These are phyloP conservation scores for Chrysanthemum makinoi DNA, from an alignment of 129 eudicot species.

Conservation along the genomic window DNA sequence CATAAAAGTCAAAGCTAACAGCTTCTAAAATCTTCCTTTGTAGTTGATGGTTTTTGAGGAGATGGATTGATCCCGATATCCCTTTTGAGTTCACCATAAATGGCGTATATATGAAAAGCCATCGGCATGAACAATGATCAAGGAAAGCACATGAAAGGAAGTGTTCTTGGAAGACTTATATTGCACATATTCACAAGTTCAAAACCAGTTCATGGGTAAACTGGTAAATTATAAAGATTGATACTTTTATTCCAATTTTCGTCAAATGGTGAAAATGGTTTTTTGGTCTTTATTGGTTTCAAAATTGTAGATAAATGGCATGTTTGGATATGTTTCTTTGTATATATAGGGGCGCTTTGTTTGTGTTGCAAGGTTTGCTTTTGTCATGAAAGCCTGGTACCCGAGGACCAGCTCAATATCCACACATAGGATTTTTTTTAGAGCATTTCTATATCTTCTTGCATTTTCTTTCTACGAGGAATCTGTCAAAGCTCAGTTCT, in stretches of 20 bases:
- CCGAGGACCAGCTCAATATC: not conserved
- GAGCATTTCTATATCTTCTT: too few relatives aligned
- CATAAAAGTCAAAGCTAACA: slow-evolving; percentile 14
- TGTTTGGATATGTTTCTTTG: slow-evolving; percentile 27
- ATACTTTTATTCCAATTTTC: slow-evolving; percentile 16
- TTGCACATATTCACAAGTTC: slow-evolving; percentile 25
- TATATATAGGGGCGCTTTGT: slow-evolving; percentile 27
- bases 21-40: slow-evolving; percentile 5
- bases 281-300: slow-evolving; percentile 17
- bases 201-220: slow-evolving; percentile 12
- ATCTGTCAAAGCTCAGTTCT: too few relatives aligned
- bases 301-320: slow-evolving; percentile 24
- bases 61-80: slow-evolving; percentile 31
- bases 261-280: slow-evolving; percentile 25
- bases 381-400: not conserved
- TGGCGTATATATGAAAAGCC: slow-evolving; percentile 23
- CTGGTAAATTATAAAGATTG: slow-evolving; percentile 30
- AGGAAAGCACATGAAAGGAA: slow-evolving; percentile 21
- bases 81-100: slow-evolving; percentile 40
- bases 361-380: slow-evolving; percentile 4
- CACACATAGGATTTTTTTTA: too few relatives aligned
- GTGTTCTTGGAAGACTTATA: slow-evolving; percentile 7
- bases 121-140: slow-evolving; percentile 38
- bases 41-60: slow-evolving; percentile 41
- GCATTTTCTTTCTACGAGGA: too few relatives aligned